These are phyloP conservation scores for Leishmania arabica DNA, from an alignment of 208 protist genomes.

Conservation along the genomic window DNA sequence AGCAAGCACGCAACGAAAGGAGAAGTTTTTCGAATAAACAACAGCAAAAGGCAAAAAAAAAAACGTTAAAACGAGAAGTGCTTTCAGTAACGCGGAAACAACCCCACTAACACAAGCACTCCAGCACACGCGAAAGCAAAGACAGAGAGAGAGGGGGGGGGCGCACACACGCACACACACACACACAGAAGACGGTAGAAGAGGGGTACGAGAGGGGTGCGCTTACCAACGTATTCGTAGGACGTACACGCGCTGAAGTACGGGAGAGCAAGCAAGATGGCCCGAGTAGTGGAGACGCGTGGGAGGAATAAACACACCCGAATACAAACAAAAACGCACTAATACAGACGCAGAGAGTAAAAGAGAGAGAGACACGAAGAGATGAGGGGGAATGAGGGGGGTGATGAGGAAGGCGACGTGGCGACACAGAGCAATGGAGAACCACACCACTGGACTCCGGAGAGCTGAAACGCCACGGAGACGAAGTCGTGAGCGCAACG, in stretches of 20 bases:
- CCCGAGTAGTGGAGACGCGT: not conserved
- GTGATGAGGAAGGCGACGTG: not conserved
- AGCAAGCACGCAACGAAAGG: constrained; percentile 13
- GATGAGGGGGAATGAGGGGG: constrained; percentile 10
- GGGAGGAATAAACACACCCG: constrained; percentile 12
- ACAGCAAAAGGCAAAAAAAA: not conserved
- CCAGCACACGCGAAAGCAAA: not conserved
- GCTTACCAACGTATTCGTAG: constrained; percentile 10
- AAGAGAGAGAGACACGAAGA: not conserved
- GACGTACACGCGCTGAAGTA: not conserved
- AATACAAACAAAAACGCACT: not conserved
- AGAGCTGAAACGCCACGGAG: not conserved
- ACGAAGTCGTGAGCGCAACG: constrained; percentile 1
- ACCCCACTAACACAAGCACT: not conserved
- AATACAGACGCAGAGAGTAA: not conserved
- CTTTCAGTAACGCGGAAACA: not conserved
- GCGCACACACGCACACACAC: no score
- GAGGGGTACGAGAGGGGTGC: not conserved
- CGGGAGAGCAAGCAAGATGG: constrained; percentile 23
- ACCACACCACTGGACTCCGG: not conserved
- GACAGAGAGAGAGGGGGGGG: not conserved
- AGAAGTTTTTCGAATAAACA: constrained; percentile 2
- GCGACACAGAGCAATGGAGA: not conserved
- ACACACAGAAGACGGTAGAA: not conserved
- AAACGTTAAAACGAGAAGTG: not conserved